Evolutionary conservation across 2,329 filamentous ascomycete genomes (phyloP).

Genomic region (Diplodia seriata): DNA sequence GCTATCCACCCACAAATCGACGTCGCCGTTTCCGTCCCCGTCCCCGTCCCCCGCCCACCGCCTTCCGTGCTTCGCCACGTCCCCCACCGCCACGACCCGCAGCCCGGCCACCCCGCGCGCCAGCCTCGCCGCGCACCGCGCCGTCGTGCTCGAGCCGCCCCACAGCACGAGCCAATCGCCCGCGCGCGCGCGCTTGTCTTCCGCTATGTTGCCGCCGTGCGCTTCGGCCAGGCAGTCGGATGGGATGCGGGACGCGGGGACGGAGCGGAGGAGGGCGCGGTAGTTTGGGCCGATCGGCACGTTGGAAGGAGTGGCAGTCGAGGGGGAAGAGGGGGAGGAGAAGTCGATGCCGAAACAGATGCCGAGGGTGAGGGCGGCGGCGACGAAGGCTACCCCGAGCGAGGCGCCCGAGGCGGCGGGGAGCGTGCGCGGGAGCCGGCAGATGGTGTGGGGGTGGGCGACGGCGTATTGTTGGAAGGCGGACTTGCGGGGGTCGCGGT

Average conservation of each 20-base stretch:
- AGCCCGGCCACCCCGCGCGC: constrained; percentile 68
- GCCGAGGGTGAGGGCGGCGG: neutral
- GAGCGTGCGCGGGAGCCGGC: constrained; percentile 59
- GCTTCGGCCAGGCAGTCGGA: constrained; percentile 69
- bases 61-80: constrained; percentile 67
- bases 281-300: constrained; percentile 61
- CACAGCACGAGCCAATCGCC: constrained; percentile 78
- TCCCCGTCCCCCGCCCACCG: neutral
- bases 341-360: constrained; percentile 72
- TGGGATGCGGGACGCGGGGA: constrained; percentile 60
- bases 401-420: neutral
- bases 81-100: constrained; percentile 69
- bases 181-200: constrained; percentile 60
- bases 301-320: constrained; percentile 38
- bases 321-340: constrained; percentile 35
- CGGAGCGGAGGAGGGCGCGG: constrained; percentile 55
- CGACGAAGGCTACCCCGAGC: constrained; percentile 1
- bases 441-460: constrained; percentile 69
- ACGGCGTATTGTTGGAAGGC: constrained; percentile 75
- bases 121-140: constrained; percentile 70
- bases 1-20: constrained; percentile 23
- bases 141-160: constrained; percentile 72
- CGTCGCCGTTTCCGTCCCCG: neutral
- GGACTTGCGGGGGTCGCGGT: constrained; percentile 73
- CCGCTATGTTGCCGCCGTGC: constrained; percentile 58